phyloP scores from a whole-genome alignment of 2,329 filamentous ascomycete genomes.

The Podosphaera fusca region DNA sequence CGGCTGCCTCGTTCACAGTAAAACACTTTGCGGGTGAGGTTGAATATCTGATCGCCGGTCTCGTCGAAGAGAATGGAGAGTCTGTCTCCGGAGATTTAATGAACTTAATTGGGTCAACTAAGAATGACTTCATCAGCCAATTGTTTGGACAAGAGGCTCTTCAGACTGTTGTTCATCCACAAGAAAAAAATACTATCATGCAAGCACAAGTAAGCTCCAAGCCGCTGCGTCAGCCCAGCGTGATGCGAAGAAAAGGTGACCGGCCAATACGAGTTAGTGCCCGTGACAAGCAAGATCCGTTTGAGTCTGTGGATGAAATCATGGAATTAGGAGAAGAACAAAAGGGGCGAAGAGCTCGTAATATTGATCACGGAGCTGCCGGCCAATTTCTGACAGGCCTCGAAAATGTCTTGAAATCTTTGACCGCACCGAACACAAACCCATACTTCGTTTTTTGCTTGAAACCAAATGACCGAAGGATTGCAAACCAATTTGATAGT shows the following conservation, averaged over 20 bases:
- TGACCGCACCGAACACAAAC: slow-evolving; percentile 65
- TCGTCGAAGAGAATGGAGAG: slow-evolving; percentile 90
- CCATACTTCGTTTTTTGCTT: slow-evolving; percentile 92
- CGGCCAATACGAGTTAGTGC: slow-evolving; percentile 10
- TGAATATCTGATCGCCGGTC: slow-evolving; percentile 67
- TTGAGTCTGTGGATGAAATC: slow-evolving; percentile 19
- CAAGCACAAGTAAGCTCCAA: slow-evolving; percentile 93
- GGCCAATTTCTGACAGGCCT: slow-evolving; percentile 78
- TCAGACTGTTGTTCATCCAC: slow-evolving; percentile 79
- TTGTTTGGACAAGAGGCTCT: slow-evolving; percentile 92
- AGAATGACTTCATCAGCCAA: slow-evolving; percentile 68
- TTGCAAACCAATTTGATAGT: slow-evolving; percentile 96
- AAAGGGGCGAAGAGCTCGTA: slow-evolving; percentile 19
- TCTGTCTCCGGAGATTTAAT: slow-evolving; percentile 88
- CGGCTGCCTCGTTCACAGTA: slow-evolving; percentile 62
- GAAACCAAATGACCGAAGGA: slow-evolving; percentile 89
- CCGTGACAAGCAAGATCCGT: slow-evolving; percentile 16
- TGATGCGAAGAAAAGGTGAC: slow-evolving; percentile 53
- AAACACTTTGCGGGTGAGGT: slow-evolving; percentile 94
- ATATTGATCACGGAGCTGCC: slow-evolving; percentile 61
- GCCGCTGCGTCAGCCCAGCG: slow-evolving; percentile 74
- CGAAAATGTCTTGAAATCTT: slow-evolving; percentile 72
- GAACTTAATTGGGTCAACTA: slow-evolving; percentile 74
- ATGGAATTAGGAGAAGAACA: slow-evolving; percentile 24
- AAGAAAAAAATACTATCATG: slow-evolving; percentile 75